Base-by-base conservation (phyloP, 2,329 filamentous ascomycete genomes). In the Colletotrichum agaves region DNA sequence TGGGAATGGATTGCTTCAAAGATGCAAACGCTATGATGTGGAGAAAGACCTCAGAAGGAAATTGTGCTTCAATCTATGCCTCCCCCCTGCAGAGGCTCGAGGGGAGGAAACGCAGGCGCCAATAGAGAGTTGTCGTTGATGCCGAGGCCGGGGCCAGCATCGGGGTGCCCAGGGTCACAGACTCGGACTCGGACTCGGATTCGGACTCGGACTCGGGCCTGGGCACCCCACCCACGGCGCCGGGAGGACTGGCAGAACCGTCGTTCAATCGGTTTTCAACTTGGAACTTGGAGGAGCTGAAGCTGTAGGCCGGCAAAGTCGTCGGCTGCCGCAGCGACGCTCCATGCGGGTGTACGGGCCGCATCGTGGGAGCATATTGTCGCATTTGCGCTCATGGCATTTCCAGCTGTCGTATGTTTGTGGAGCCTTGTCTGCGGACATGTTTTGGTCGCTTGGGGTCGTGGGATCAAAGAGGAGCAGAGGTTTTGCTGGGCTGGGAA, bases 21-120 rank as follows among this genome's bases (percentile, higher is more conserved):
- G 73, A 78, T 62, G 77, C 78, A 70, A 81, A 84, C 13, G 77
- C 73, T 46, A 78, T 74, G 6, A 75, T 75, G 69, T 84, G 82
- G n/a, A n/a, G n/a, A n/a, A n/a, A n/a, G n/a, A n/a, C n/a, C n/a
- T n/a, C n/a, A n/a, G n/a, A 6, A 85, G 76, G 56, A 84, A 84
- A 84, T 33, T 61, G 65, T 3, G 43, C 31, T 1, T 47, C 37
- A 0, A 43, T 44, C n/a, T 46, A 46, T 33, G 23, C 4, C 5
- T 70, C 61, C 5, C 58, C 49, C 49, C 58, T n/a, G 59, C 2
- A 69, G 46, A 4, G 63, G 47, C 7, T 62, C 58, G n/a, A 56
- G 10, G 4, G 61, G 27, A 2, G 50, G 8, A 23, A 47, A 39
- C 6, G 23, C 23, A 13, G 53, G 39, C 31, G 27, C 27, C 27